phyloP scores from a whole-genome alignment of 148 eudicot genomes.

The Vaccinium myrtillus region DNA sequence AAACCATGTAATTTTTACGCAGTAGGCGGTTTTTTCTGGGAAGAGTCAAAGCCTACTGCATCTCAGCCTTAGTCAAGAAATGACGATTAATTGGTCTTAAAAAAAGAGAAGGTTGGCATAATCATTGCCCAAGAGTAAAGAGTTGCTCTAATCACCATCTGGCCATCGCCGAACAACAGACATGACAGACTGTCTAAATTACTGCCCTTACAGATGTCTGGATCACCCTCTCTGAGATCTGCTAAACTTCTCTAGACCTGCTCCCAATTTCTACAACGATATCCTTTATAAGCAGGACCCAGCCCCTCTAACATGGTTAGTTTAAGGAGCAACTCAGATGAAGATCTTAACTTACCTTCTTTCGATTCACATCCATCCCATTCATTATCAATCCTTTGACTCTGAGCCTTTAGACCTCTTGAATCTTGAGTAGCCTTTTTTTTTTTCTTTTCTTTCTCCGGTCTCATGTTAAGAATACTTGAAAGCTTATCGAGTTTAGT shows the following conservation, averaged over 20 bases:
- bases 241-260: neutral
- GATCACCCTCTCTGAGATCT: neutral
- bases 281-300: neutral
- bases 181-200: neutral
- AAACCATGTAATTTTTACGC: neutral
- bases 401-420: neutral
- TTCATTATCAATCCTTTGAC: neutral
- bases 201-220: constrained; percentile 5
- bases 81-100: neutral
- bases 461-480: neutral
- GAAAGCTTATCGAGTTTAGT: neutral
- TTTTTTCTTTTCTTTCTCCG: neutral
- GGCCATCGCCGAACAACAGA: neutral
- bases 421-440: neutral
- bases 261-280: neutral
- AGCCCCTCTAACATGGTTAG: neutral
- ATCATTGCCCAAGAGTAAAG: neutral
- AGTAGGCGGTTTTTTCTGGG: neutral
- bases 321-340: neutral
- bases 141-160: neutral
- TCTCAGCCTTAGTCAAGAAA: neutral
- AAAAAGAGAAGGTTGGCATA: neutral
- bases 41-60: neutral
- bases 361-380: neutral
- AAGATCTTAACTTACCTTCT: neutral